Evolutionary conservation across 2,329 filamentous ascomycete species (phyloP), one percentile per base, ranked within the genome.

Genomic region (Penicillium sp.): DNA sequence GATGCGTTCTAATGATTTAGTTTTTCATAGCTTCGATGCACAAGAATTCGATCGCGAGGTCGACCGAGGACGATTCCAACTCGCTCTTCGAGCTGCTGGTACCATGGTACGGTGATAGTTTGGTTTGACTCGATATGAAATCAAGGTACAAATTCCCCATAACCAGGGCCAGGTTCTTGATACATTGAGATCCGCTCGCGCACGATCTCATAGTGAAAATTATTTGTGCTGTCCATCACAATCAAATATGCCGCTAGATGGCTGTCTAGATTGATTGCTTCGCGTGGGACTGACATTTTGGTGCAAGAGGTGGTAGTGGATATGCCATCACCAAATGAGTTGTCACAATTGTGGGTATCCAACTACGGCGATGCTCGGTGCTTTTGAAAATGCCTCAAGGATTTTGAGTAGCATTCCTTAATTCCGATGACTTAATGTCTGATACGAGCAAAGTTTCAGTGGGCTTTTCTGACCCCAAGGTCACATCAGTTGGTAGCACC

Each of bases 61-160:
- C 33, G 47, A 26, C 46, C 29, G n/a, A 46, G 35, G 29, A 31
- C 21, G 3, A 13, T 26, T 31, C 26, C 24, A 37, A 52, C 52
- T 57, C 39, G 48, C 44, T 53, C 41, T 22, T 29, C 13, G 11
- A 19, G 11, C n/a, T 43, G 5, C 35, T 24, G 39, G 55, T 53
- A 43, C 49, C 58, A 52, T 54, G 55, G 58, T 51, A 58, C 52
- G 13, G 22, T 24, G 10, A 26, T 33, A 57, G 52, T 51, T 55
- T 37, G 54, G 21, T 48, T 24, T 33, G 31, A 46, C 35, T 24
- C 10, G 21, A 53, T 24, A 26, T 35, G 19, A 39, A 39, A 21
- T 44, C 43, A 19, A 50, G 22, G 33, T 35, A 35, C 35, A 3
- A 27, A 39, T 22, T 22, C 27, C n/a, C 16, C 21, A 4, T 39